These are phyloP conservation scores for Pseudogymnoascus sp. DNA, from an alignment of 2,329 filamentous ascomycete species.

Conservation along the genomic window DNA sequence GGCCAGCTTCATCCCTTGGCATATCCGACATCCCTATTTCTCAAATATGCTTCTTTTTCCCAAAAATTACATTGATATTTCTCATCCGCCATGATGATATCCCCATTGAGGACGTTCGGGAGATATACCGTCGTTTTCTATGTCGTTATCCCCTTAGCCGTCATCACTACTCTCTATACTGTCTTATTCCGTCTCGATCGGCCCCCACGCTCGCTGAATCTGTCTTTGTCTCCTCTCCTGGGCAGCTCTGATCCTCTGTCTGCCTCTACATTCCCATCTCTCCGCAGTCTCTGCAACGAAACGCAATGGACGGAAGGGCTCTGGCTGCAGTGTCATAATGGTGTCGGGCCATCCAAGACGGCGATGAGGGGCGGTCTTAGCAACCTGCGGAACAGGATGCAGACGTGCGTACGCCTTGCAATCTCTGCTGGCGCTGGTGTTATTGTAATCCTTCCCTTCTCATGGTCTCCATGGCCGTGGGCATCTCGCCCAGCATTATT, in stretches of 20 bases:
- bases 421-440: constrained; percentile 19
- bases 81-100: background rate
- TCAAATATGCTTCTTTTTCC: background rate
- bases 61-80: background rate
- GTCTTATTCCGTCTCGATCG: background rate
- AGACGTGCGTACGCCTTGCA: constrained; percentile 20
- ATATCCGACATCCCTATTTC: background rate
- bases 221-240: background rate
- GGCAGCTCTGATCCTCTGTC: background rate
- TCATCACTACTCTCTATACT: background rate
- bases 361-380: constrained; percentile 19
- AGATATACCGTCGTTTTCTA: background rate
- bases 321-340: constrained; percentile 21
- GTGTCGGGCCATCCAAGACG: constrained; percentile 10
- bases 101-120: background rate
- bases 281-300: constrained; percentile 12
- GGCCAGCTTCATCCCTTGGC: too few species aligned
- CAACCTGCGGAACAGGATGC: constrained; percentile 20
- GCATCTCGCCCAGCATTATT: background rate
- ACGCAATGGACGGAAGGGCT: constrained; percentile 17
- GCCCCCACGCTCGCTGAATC: background rate
- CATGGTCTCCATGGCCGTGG: background rate
- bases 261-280: background rate
- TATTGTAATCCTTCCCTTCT: constrained; percentile 9
- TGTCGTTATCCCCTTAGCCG: background rate